phyloP scores from a whole-genome alignment of 345 rosid species.

The Corymbia maculata region DNA sequence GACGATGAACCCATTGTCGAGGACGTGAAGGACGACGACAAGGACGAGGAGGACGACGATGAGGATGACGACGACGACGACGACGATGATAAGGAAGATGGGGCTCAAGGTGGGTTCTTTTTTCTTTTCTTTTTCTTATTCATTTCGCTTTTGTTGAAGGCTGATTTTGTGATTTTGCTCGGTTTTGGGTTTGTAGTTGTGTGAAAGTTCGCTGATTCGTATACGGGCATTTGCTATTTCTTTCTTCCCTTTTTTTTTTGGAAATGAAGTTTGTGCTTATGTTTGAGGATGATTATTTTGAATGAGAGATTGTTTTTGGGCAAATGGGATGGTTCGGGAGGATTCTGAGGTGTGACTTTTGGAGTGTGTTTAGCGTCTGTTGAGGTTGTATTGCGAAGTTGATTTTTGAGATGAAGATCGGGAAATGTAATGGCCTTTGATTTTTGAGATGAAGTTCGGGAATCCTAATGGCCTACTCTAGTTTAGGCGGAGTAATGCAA shows the following conservation, averaged over 20 bases:
- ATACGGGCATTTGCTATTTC: not conserved
- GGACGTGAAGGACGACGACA: conserved; percentile 63
- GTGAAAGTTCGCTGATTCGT: not conserved
- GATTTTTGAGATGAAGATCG: not conserved
- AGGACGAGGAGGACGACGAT: conserved; percentile 55
- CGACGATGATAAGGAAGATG: conserved; percentile 55
- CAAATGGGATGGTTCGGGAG: not conserved
- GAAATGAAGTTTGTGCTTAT: not conserved
- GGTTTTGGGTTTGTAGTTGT: not conserved
- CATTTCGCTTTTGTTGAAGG: not conserved
- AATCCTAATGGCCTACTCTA: not conserved
- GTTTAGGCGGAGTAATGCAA: not conserved
- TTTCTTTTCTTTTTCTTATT: not conserved
- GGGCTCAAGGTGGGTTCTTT: conserved; percentile 27
- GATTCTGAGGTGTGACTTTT: not conserved
- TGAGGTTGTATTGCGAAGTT: not conserved
- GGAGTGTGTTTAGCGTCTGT: not conserved
- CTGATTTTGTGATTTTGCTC: not conserved
- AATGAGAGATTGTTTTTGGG: not conserved
- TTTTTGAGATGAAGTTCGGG: not conserved
- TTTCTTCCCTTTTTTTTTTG: too few relatives aligned
- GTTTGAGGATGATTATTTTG: not conserved
- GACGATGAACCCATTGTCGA: conserved; percentile 51
- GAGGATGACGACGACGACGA: conserved; percentile 77
- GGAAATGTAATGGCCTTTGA: not conserved